These are phyloP conservation scores for Stephanodiscus triporus DNA, from an alignment of 108 stramenopile genomes.

Conservation along the genomic window DNA sequence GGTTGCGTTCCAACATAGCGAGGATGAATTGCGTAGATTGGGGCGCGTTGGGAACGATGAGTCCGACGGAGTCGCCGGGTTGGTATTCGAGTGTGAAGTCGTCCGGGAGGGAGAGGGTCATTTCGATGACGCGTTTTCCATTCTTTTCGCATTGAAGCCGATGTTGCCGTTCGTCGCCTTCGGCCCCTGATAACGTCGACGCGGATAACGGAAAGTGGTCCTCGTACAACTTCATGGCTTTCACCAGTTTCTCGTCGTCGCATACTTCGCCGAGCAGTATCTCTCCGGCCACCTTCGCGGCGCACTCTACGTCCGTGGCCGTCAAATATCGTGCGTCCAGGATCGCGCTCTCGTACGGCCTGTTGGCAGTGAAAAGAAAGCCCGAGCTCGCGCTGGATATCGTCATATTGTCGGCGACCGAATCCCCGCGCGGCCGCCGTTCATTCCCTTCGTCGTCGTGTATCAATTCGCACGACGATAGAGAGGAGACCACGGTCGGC, in stretches of 20 bases:
- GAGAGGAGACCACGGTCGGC: slow-evolving; percentile 51
- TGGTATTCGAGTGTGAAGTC: slow-evolving; percentile 83
- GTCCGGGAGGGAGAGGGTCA: slow-evolving; percentile 75
- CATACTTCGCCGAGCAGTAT: slow-evolving; percentile 6
- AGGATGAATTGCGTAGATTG: slow-evolving; percentile 58
- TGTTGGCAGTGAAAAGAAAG: slow-evolving; percentile 54
- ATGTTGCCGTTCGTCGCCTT: slow-evolving; percentile 4
- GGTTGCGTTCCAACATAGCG: slow-evolving; percentile 55
- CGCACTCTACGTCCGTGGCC: slow-evolving; percentile 60
- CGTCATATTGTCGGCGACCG: slow-evolving; percentile 60
- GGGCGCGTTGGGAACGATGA: slow-evolving; percentile 74
- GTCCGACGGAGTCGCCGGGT: slow-evolving; percentile 91
- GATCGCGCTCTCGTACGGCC: slow-evolving; percentile 72
- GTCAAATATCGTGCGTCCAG: slow-evolving; percentile 80
- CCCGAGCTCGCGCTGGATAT: slow-evolving; percentile 57
- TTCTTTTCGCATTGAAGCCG: slow-evolving; percentile 51
- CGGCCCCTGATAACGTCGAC: background rate
- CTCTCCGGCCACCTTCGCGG: slow-evolving; percentile 34
- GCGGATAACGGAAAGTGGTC: slow-evolving; percentile 53
- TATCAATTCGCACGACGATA: slow-evolving; percentile 71
- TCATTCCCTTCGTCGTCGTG: slow-evolving; percentile 28
- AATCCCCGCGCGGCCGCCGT: slow-evolving; percentile 13
- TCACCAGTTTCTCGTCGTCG: slow-evolving; percentile 30
- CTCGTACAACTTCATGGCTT: slow-evolving; percentile 54
- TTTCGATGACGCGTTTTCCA: slow-evolving; percentile 87